A percentile compares a stretch with the other conserved stretches of the same genome.
phyloP scores from a whole-genome alignment of 495 filamentous ascomycete genomes.

The Hypoxylon lenormandii region DNA sequence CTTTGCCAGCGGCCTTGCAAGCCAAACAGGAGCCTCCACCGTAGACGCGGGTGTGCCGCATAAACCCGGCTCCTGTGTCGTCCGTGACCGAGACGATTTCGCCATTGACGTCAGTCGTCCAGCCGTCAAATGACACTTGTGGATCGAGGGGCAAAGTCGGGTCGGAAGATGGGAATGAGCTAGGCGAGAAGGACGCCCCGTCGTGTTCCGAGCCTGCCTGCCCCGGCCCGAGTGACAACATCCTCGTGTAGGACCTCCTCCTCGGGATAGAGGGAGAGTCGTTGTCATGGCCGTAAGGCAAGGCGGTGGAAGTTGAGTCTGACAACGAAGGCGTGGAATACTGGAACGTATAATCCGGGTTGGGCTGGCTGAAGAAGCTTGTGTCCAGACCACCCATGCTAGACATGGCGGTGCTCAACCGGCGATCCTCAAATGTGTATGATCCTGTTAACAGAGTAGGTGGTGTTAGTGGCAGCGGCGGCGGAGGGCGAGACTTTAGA shows the following conservation, averaged over 20 bases:
- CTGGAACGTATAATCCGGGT: conserved; percentile 56
- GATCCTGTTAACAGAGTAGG: conserved; percentile 49
- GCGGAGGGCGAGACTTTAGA: conserved; percentile 52
- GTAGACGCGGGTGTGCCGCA: conserved; percentile 64
- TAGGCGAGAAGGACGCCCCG: conserved; percentile 52
- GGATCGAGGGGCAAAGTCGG: conserved; percentile 54
- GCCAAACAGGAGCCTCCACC: conserved; percentile 64
- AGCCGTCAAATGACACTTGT: conserved; percentile 47
- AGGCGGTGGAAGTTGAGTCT: conserved; percentile 48
- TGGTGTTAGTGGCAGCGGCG: conserved; percentile 57
- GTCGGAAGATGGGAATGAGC: conserved; percentile 59
- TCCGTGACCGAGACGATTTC: conserved; percentile 62
- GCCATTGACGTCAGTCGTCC: conserved; percentile 57
- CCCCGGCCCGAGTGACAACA: conserved; percentile 50
- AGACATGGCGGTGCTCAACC: conserved; percentile 55
- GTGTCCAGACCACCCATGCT: conserved; percentile 53
- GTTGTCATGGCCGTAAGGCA: conserved; percentile 42
- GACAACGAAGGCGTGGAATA: conserved; percentile 33
- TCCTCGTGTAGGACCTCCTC: conserved; percentile 59
- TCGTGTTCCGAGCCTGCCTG: conserved; percentile 26
- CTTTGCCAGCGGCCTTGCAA: conserved; percentile 54
- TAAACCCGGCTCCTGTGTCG: conserved; percentile 60
- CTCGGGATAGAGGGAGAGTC: conserved; percentile 49
- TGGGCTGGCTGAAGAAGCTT: conserved; percentile 57
- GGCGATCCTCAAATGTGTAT: conserved; percentile 57